Evolutionary conservation across 768 basidiomycete species (phyloP), one percentile per base, ranked within the genome.

Genomic region (Paxillus involutus): DNA sequence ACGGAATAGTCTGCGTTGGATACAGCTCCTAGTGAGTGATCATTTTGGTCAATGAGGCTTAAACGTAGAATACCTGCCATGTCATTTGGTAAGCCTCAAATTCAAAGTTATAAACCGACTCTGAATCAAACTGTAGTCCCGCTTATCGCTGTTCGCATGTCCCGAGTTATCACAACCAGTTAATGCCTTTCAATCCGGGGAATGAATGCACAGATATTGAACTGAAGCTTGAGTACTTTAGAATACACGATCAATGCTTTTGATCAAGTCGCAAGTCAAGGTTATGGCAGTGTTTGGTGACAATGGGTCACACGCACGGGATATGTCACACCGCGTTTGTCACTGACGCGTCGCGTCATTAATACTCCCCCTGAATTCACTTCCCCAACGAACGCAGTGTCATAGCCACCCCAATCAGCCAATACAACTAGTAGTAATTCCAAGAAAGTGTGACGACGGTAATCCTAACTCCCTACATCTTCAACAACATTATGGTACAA

Each of bases 1-100:
- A 86, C 80, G 14, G 84, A 67, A 64, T 94, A 89, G 59, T 94
- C 92, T 86, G 29, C 19, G 8, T 26, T 24, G n/a, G 21, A 40
- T 26, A 16, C 19, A 8, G 37, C 10, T 24, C n/a, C 44, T 7
- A n/a, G 29, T 56, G 40, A 62, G 53, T 24, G 33, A 41, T 21
- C 35, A 30, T 13, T 21, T 21, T 30, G 32, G 44, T 10, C 40
- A 29, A 51, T 6, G 16, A 42, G 26, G 10, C 5, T 21, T 14
- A 19, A 29, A 52, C n/a, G 17, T 29, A 14, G 49, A 53, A 52
- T 59, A 65, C 64, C 64, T 65, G 56, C 59, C 64, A 65, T 17
- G 47, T 49, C 45, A 29, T 44, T 35, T 47, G 21, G 17, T 36
- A 16, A 30, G 24, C 51, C 37, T 32, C 32, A 8, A 32, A 4